phyloP scores from a whole-genome alignment of 148 eudicot genomes.

The Nyssa sinensis region DNA sequence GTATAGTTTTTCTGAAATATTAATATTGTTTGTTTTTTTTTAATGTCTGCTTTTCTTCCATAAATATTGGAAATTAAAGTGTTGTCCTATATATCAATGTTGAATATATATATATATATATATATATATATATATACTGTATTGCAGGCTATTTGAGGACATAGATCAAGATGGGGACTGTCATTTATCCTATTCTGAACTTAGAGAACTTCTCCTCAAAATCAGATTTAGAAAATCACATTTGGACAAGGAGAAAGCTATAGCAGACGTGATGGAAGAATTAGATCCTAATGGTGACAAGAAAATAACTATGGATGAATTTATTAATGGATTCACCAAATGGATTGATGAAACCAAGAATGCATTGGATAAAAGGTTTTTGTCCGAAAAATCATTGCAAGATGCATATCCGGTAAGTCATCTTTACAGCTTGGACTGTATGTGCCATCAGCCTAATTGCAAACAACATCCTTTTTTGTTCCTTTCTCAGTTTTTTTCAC shows the following conservation, averaged over 20 bases:
- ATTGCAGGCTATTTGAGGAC: slow-evolving; percentile 34
- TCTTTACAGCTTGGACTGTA: too few relatives aligned
- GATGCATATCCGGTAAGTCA: slow-evolving; percentile 28
- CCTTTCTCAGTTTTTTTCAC: too few relatives aligned
- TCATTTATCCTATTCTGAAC: slow-evolving; percentile 24
- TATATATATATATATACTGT: too few relatives aligned
- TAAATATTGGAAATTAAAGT: neutral
- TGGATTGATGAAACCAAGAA: slow-evolving; percentile 38
- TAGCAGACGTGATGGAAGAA: slow-evolving; percentile 26
- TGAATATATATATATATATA: too few relatives aligned
- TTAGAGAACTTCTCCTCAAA: slow-evolving; percentile 26
- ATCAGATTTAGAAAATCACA: slow-evolving; percentile 18
- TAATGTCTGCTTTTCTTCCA: neutral
- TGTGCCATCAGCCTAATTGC: neutral
- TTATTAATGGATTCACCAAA: slow-evolving; percentile 32
- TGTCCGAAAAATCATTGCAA: slow-evolving; percentile 25
- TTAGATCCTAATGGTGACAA: slow-evolving; percentile 28
- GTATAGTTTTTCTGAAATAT: slow-evolving; percentile 19
- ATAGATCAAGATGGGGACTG: slow-evolving; percentile 28
- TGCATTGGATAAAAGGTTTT: slow-evolving; percentile 28
- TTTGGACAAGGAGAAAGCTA: slow-evolving; percentile 15
- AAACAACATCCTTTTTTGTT: too few relatives aligned
- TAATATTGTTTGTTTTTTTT: neutral
- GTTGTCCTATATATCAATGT: neutral
- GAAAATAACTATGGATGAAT: slow-evolving; percentile 35